A percentile compares a stretch with the other conserved stretches of the same genome.
These are phyloP conservation scores for Cnidoscolus chayamansa DNA, from an alignment of 441 rosid genomes.

Conservation along the genomic window DNA sequence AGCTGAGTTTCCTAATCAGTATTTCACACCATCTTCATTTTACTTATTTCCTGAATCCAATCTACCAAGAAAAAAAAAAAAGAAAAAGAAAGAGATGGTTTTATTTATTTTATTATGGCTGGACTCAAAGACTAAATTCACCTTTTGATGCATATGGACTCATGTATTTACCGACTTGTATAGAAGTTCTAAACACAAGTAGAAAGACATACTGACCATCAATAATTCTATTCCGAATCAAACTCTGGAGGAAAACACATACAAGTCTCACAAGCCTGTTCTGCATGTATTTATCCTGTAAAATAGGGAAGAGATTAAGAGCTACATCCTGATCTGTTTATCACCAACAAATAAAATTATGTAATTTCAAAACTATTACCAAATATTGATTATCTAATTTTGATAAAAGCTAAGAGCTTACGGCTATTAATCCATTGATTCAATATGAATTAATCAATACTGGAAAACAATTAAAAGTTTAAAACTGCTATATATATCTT, in stretches of 20 bases:
- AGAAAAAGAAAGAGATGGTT: no score
- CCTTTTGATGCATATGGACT: not conserved
- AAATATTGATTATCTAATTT: not conserved
- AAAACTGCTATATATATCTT: not conserved
- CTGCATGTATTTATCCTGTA: slow-evolving; percentile 98
- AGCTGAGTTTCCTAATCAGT: not conserved
- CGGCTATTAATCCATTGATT: not conserved
- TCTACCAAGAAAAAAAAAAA: not conserved
- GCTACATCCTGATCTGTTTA: not conserved
- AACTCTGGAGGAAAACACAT: slow-evolving; percentile 91
- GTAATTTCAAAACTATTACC: not conserved
- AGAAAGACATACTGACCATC: slow-evolving; percentile 53
- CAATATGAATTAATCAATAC: not conserved
- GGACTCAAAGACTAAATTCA: no score
- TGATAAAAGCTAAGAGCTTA: not conserved
- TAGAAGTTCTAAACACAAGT: not conserved
- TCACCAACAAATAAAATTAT: not conserved
- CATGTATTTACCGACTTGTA: not conserved
- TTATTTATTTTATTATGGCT: no score
- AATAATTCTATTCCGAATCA: slow-evolving; percentile 83
- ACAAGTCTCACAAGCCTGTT: slow-evolving; percentile 97
- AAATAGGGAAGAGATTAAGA: slow-evolving; percentile 22
- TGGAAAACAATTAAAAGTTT: not conserved
- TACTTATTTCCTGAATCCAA: not conserved
- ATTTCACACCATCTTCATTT: not conserved